Conservation (phyloP, 192 early-diverging fungal genomes). For the Backusella tarrabulga region DNA sequence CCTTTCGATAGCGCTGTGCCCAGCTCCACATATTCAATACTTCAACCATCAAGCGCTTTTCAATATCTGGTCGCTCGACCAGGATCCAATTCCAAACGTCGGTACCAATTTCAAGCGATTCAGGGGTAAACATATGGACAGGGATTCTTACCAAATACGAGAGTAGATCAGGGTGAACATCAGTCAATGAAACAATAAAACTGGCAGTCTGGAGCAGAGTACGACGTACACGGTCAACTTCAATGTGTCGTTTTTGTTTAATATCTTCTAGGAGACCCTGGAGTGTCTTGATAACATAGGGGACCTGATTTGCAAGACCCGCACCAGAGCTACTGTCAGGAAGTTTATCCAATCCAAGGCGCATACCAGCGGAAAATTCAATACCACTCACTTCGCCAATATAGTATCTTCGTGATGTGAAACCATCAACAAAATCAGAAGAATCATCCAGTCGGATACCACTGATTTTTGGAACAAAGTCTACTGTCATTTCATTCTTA, state of each 20-base stretch:
- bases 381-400: constrained; percentile 45
- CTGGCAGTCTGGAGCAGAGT: constrained; percentile 53
- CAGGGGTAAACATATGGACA: constrained; percentile 72
- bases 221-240: constrained; percentile 47
- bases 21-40: constrained; percentile 83
- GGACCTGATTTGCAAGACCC: constrained; percentile 30
- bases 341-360: not conserved
- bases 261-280: constrained; percentile 35
- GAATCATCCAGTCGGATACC: constrained; percentile 45
- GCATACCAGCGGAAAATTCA: constrained; percentile 22
- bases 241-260: constrained; percentile 36
- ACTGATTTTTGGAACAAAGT: constrained; percentile 35
- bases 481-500: constrained; percentile 11
- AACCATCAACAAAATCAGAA: constrained; percentile 54
- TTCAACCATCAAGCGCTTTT: constrained; percentile 78
- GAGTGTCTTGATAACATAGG: constrained; percentile 34
- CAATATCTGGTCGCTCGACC: constrained; percentile 67
- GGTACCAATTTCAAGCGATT: constrained; percentile 74
- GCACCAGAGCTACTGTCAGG: constrained; percentile 9
- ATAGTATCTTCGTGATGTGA: constrained; percentile 47
- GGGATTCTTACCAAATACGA: constrained; percentile 86
- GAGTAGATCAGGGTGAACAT: constrained; percentile 68
- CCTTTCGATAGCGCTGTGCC: constrained; percentile 72
- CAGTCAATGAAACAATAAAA: constrained; percentile 38
- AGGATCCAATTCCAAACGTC: constrained; percentile 92